Evolutionary conservation across 2,329 filamentous ascomycete genomes (phyloP).

Genomic region (Pezicula radicicola): DNA sequence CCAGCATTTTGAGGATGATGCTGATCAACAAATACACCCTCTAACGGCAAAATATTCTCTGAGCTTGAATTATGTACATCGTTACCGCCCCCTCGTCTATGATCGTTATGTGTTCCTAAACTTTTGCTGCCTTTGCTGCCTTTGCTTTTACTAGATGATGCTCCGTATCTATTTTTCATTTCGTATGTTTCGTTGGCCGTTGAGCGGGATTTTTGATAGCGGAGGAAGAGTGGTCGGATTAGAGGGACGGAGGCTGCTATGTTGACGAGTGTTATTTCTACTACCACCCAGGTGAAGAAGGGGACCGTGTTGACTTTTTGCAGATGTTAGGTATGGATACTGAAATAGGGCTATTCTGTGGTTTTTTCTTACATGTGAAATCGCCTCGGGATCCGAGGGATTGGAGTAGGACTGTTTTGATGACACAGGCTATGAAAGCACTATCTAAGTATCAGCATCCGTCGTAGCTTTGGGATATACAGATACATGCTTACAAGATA

Average conservation of each 20-base stretch:
- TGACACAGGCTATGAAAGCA: slow-evolving; percentile 9
- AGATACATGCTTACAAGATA: slow-evolving; percentile 5
- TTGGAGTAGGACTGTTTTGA: slow-evolving; percentile 8
- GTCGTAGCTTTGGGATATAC: not conserved
- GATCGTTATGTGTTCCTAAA: too few relatives aligned
- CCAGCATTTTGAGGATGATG: not conserved
- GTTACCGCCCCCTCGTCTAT: too few relatives aligned
- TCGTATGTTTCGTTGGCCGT: not conserved
- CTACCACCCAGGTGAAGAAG: slow-evolving; percentile 8
- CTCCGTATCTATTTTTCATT: not conserved
- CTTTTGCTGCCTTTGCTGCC: not conserved
- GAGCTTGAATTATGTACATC: not conserved
- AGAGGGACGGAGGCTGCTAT: slow-evolving; percentile 9
- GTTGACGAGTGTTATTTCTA: slow-evolving; percentile 7
- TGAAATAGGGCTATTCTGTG: not conserved
- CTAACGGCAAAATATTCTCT: not conserved
- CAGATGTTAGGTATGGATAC: not conserved
- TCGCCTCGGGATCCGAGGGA: slow-evolving; percentile 6
- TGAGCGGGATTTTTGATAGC: not conserved
- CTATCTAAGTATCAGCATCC: not conserved
- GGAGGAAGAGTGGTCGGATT: slow-evolving; percentile 6
- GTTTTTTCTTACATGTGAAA: slow-evolving; percentile 9
- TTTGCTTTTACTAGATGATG: not conserved
- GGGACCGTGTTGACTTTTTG: slow-evolving; percentile 4
- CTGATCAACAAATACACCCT: not conserved